phyloP scores from a whole-genome alignment of 345 rosid genomes.

The Noccaea caerulescens region DNA sequence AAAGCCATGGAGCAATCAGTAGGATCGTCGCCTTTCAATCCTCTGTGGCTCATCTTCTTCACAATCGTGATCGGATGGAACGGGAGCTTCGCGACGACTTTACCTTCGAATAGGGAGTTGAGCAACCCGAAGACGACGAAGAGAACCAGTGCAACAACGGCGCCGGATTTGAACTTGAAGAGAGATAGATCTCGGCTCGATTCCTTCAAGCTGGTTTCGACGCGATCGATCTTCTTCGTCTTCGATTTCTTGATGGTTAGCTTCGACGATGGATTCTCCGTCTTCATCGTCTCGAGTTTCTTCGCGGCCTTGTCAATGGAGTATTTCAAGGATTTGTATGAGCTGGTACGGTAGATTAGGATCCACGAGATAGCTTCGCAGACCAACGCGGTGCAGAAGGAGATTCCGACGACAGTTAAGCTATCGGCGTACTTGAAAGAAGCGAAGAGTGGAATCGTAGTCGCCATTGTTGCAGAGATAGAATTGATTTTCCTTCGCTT shows the following conservation, averaged over 20 bases:
- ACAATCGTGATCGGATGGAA: conserved; percentile 77
- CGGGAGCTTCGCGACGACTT: conserved; percentile 91
- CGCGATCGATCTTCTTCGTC: conserved; percentile 95
- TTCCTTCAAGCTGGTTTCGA: conserved; percentile 88
- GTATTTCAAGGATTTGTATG: conserved; percentile 89
- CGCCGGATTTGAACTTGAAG: conserved; percentile 99
- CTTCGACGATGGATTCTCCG: conserved; percentile 57
- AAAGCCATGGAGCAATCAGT: conserved; percentile 99
- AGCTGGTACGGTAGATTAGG: conserved; percentile 92
- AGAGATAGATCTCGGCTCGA: conserved; percentile 93
- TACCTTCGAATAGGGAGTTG: conserved; percentile 93
- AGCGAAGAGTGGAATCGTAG: conserved; percentile 57
- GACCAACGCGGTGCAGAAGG: conserved; percentile 86
- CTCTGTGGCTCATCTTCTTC: conserved; percentile 94
- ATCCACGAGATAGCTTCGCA: conserved; percentile 98
- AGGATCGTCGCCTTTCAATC: conserved; percentile 75
- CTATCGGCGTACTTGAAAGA: conserved; percentile 79
- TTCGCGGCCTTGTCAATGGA: conserved; percentile 95
- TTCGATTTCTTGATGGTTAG: conserved; percentile 71
- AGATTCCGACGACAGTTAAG: conserved; percentile 84
- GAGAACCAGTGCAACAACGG: conserved; percentile 90
- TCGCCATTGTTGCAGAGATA: conserved; percentile 40
- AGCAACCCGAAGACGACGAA: conserved; percentile 87
- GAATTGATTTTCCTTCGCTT: not conserved
- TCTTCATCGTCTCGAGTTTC: conserved; percentile 93